phyloP scores from a whole-genome alignment of 31 red algal species.

The Asparagopsis taxiformis region DNA sequence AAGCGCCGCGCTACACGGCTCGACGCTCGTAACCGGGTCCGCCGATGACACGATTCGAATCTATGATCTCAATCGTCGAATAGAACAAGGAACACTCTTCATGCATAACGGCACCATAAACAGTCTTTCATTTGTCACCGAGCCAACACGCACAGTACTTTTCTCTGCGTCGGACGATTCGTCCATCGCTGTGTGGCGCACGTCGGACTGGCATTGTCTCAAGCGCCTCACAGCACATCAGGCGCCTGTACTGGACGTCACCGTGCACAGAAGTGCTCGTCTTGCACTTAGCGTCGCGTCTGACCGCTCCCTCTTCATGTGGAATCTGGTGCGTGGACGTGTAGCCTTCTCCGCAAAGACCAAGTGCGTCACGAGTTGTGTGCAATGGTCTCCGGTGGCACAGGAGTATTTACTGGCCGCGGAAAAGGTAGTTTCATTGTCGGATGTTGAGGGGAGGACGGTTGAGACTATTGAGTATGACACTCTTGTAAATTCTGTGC shows the following conservation, averaged over 20 bases:
- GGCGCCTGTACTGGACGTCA: constrained; percentile 40
- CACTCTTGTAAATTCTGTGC: constrained; percentile 1
- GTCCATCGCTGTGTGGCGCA: constrained; percentile 54
- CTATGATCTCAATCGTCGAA: constrained; percentile 24
- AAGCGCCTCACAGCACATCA: constrained; percentile 42
- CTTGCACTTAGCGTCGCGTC: constrained; percentile 49
- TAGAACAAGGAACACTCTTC: constrained; percentile 33
- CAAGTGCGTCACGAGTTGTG: constrained; percentile 20
- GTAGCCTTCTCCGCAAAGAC: constrained; percentile 61
- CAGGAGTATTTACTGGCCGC: constrained; percentile 22
- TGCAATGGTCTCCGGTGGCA: constrained; percentile 29
- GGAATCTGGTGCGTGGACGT: constrained; percentile 59
- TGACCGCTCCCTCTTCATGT: constrained; percentile 53
- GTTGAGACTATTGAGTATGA: constrained; percentile 15
- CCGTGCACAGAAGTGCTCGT: constrained; percentile 42
- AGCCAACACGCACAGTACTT: constrained; percentile 29
- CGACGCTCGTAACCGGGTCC: constrained; percentile 32
- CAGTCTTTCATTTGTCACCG: constrained; percentile 25
- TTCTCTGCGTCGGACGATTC: constrained; percentile 45
- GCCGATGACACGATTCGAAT: constrained; percentile 48
- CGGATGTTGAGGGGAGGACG: constrained; percentile 18
- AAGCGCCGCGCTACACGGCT: constrained; percentile 21
- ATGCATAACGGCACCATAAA: constrained; percentile 48
- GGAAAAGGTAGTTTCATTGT: constrained; percentile 12
- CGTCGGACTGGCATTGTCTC: constrained; percentile 37